These are phyloP conservation scores for Astrocystis sublimbata DNA, from an alignment of 495 filamentous ascomycete genomes.

Conservation along the genomic window DNA sequence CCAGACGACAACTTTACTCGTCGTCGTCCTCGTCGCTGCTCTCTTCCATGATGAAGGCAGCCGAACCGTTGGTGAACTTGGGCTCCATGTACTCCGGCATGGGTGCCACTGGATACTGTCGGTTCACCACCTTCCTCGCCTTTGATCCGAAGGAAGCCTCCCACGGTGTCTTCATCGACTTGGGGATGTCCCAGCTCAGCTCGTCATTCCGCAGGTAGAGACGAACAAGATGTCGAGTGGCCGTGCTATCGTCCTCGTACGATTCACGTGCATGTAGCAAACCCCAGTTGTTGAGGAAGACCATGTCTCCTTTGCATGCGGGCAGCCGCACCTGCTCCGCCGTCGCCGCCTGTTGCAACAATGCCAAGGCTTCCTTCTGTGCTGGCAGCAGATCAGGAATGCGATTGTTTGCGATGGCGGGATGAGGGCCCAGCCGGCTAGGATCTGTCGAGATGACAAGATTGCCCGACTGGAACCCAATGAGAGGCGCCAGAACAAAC, in stretches of 20 bases:
- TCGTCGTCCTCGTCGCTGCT: conserved; percentile 29
- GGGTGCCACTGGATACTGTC: conserved; percentile 39
- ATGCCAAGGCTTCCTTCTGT: conserved; percentile 40
- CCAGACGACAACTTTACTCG: background rate
- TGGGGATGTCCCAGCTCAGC: conserved; percentile 43
- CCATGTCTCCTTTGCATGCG: conserved; percentile 58
- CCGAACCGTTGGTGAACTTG: conserved; percentile 48
- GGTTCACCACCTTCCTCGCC: conserved; percentile 24
- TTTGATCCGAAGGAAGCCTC: conserved; percentile 42
- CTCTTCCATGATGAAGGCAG: conserved; percentile 45
- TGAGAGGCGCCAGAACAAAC: conserved; percentile 40
- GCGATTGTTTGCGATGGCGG: conserved; percentile 20
- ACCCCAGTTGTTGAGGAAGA: conserved; percentile 64
- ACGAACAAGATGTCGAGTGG: conserved; percentile 50
- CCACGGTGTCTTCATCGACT: conserved; percentile 45
- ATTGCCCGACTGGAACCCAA: conserved; percentile 36
- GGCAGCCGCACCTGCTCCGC: conserved; percentile 43
- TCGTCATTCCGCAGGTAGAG: conserved; percentile 51
- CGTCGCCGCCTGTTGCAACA: conserved; percentile 35
- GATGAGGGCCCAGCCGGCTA: conserved; percentile 46
- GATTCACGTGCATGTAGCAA: conserved; percentile 58
- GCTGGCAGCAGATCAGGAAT: conserved; percentile 35
- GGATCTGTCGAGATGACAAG: conserved; percentile 45
- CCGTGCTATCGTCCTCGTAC: conserved; percentile 41
- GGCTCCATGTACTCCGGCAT: conserved; percentile 42